Conservation (phyloP, 768 basidiomycete species). For the Boletellus sp. region DNA sequence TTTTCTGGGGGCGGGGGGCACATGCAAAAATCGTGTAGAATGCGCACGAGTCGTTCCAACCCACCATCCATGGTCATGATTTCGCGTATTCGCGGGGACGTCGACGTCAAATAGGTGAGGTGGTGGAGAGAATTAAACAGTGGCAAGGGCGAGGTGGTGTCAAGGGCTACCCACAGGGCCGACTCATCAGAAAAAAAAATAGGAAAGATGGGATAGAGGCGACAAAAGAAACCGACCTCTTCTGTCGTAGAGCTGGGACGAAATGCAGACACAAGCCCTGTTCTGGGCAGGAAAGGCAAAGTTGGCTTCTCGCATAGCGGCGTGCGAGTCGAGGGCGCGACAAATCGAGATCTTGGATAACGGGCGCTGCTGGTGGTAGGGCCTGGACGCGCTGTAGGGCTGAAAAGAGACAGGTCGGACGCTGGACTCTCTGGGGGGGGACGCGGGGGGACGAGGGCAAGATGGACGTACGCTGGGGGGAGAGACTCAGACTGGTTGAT, state of each 20-base stretch:
- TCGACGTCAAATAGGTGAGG: conserved; percentile 93
- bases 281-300: conserved; percentile 94
- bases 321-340: conserved; percentile 18
- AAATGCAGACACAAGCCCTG: conserved; percentile 92
- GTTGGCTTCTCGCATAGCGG: conserved; percentile 86
- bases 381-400: neutral
- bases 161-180: conserved; percentile 37
- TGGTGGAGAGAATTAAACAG: conserved; percentile 94
- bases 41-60: conserved; percentile 89
- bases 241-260: conserved; percentile 91
- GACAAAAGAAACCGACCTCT: conserved; percentile 56
- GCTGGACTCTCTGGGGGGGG: neutral
- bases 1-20: conserved; percentile 80
- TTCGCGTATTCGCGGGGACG: conserved; percentile 95
- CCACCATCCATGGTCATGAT: conserved; percentile 98
- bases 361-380: neutral
- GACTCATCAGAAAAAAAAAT: conserved; percentile 6
- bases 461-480: conserved; percentile 13
- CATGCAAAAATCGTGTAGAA: conserved; percentile 85
- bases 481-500: conserved; percentile 27
- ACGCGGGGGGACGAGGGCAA: conserved; percentile 8
- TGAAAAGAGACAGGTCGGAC: neutral
- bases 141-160: conserved; percentile 57
- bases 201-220: neutral
- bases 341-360: conserved; percentile 19